Base-by-base conservation (phyloP, 2,329 filamentous ascomycete genomes). In the Coleophoma crateriformis region DNA sequence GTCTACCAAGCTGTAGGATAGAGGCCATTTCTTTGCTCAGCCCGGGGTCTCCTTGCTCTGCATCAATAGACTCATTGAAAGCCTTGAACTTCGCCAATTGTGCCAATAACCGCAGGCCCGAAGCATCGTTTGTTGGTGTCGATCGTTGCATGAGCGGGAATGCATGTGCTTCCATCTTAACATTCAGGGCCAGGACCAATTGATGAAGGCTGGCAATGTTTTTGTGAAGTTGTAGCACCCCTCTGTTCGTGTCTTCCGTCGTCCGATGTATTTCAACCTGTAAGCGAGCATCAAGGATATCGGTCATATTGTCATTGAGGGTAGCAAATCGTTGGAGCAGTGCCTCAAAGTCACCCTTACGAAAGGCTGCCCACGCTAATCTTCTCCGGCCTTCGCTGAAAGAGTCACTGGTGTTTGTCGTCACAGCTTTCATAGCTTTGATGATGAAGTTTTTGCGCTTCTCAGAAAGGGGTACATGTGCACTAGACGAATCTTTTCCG, bases 21-120 rank as follows among this genome's bases (percentile, higher is more conserved):
- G 59, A 61, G 17, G 64, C 67, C 7, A 66, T 67, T 2, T 60
- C 60, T 17, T 72, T 64, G 47, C 74, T 71, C 50, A 64, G 56
- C 1, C 58, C 53, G 1, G 57, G 55, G 12, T 61, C 61, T 3
- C 49, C 56, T 20, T 60, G 60, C 3, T 65, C 65, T 5, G 48
- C 49, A 43, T 74, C 71, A 33, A 76, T 70, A 2, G 70, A 70
- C 55, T 73, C 68, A 40, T 75, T 76, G 56, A 76, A 76, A 2
- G 74, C 73, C 54, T 76, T 76, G 65, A 76, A 76, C 53, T 72
- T 74, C 56, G 73, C 73, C 7, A 76, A 58, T 49, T 71, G 68
- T 2, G 70, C 64, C 2, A 76, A 58, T 27, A 72, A 67, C 44
- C 66, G 63, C 7, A 75, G 60, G 1, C 66, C 68, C 19, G 70